Base-by-base conservation (phyloP, 2,329 filamentous ascomycete species). In the Scedosporium dehoogii region DNA sequence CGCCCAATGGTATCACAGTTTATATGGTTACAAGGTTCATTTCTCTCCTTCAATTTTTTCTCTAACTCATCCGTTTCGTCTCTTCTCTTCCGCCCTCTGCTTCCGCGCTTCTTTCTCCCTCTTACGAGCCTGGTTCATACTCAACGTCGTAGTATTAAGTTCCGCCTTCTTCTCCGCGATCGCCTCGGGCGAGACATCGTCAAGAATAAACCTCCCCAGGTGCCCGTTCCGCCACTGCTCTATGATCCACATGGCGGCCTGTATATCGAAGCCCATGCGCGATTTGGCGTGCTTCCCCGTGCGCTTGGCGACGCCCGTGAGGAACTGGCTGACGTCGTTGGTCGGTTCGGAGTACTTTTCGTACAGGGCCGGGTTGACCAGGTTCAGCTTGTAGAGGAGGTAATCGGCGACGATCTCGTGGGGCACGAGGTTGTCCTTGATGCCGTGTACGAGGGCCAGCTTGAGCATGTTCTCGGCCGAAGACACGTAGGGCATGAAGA, bases 401-500 rank as follows among this genome's bases (percentile, higher is more conserved):
- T 96, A 99, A 72, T 99, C 94, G 41, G 90, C 92, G 10, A 97
- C 76, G 25, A 89, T 89, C 63, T 89, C 84, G 16, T 87, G 82
- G 1, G 88, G 82, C 61, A 99, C 87, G 44, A 97, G 82, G 0
- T 89, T 90, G 72, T 96, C 91, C 73, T 96, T 96, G 62, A 99
- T 91, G 72, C 89, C 90, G 21, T 93, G 91, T 60, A 91, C 92
- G 0, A 97, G 83, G 1, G 92, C 89, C n/a, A 99, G 83, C 75
- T 96, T 97, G 65, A 99, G 79, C 94, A 99, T 99, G 56, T 87
- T 85, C 72, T 94, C 89, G 16, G 89, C 83, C 69, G 96, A 85
- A 0, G 88, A 83, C 29, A 97, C 89, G 72, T 96, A 96, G 0
- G 94, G 94, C 64, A 97, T 85, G 73, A 97, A 99, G 7, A 99